These are phyloP conservation scores for Vicia faba DNA, from an alignment of 306 rosid species.

Conservation along the genomic window DNA sequence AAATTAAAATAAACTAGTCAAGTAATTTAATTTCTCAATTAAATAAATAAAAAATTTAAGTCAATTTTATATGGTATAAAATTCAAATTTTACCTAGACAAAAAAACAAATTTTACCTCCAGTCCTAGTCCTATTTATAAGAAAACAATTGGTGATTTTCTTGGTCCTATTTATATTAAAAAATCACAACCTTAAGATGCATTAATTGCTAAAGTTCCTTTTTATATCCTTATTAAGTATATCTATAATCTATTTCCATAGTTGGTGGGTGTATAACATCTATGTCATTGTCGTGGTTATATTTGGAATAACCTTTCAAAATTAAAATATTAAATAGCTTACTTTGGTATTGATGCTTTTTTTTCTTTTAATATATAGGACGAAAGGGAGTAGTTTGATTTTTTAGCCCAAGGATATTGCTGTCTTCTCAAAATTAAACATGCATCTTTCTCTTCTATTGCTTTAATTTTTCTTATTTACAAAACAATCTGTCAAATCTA, in stretches of 20 bases:
- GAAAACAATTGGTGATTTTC: neutral
- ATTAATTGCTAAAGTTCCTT: neutral
- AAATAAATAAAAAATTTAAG: neutral
- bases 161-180: neutral
- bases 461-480: neutral
- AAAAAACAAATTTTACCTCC: no score
- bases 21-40: neutral
- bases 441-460: neutral
- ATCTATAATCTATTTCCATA: neutral
- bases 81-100: neutral
- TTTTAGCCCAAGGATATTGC: neutral
- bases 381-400: neutral
- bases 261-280: neutral
- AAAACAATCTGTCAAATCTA: neutral
- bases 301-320: neutral
- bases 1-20: neutral
- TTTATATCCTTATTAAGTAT: neutral
- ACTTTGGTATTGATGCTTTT: neutral
- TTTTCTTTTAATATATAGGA: neutral
- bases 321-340: neutral
- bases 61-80: neutral
- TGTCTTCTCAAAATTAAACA: neutral
- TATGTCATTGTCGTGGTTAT: neutral
- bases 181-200: neutral
- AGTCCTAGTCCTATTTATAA: neutral